Evolutionary conservation across 1,284 basidiomycete species (phyloP).

Genomic region (Pseudozyma thailandica): DNA sequence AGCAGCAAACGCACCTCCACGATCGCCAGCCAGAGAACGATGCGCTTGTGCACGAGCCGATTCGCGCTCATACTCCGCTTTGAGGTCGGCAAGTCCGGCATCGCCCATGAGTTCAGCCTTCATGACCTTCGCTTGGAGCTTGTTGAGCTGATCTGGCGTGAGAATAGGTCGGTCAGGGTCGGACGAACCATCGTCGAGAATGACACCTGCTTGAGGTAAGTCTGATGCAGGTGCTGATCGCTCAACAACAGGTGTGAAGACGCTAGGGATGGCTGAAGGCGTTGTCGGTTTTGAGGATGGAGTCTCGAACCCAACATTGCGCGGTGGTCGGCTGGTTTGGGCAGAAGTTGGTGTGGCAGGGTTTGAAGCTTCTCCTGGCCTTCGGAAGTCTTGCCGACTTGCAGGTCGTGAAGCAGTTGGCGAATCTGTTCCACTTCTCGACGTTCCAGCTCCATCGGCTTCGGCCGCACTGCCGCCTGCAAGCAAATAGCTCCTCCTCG

Average conservation of each 20-base stretch:
- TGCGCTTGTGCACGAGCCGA: constrained; percentile 70
- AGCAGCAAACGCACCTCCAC: constrained; percentile 44
- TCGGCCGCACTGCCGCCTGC: constrained; percentile 4
- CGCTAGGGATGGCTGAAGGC: constrained; percentile 46
- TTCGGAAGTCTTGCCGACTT: constrained; percentile 48
- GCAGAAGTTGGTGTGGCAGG: constrained; percentile 38
- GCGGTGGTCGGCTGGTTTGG: constrained; percentile 17
- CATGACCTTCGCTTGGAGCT: constrained; percentile 89
- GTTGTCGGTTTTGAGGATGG: constrained; percentile 39
- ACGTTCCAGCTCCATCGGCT: constrained; percentile 1
- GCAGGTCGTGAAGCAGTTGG: constrained; percentile 19
- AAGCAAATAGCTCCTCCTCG: constrained; percentile 43
- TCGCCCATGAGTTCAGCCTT: constrained; percentile 85
- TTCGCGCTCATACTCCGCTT: constrained; percentile 82
- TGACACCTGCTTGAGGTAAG: constrained; percentile 8
- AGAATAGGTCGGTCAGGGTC: constrained; percentile 54
- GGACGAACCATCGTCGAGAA: constrained; percentile 16
- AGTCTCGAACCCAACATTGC: constrained; percentile 42
- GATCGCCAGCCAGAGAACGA: constrained; percentile 59
- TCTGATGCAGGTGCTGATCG: background rate
- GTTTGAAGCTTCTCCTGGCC: constrained; percentile 47
- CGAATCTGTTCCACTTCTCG: constrained; percentile 13
- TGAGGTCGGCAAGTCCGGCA: constrained; percentile 78
- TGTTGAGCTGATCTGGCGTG: constrained; percentile 78
- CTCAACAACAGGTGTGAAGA: constrained; percentile 43